phyloP scores from a whole-genome alignment of 1,284 basidiomycete genomes.

The Puccinia coronata region DNA sequence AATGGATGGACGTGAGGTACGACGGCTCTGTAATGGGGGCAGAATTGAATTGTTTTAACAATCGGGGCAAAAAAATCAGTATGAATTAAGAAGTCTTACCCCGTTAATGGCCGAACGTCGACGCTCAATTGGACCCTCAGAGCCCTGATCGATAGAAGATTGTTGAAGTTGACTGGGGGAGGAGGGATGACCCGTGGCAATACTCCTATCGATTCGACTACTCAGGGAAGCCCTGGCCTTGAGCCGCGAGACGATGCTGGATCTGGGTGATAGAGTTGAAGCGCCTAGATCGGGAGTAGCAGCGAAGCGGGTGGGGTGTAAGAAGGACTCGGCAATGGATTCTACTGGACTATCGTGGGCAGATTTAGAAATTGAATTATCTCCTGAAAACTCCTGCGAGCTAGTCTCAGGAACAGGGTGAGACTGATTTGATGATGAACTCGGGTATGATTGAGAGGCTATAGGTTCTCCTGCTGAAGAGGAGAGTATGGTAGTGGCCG shows the following conservation, averaged over 20 bases:
- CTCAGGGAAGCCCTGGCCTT: conserved; percentile 18
- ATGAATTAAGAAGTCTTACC: not conserved
- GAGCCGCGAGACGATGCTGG: conserved; percentile 26
- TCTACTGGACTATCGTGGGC: not conserved
- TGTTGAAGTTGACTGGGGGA: conserved; percentile 15
- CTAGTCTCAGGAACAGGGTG: conserved; percentile 9
- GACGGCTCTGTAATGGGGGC: not conserved
- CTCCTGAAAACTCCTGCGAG: not conserved
- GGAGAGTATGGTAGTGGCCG: not conserved
- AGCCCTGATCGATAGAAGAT: conserved; percentile 18
- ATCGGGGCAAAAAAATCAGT: not conserved
- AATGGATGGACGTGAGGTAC: conserved; percentile 12
- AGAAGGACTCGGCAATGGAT: not conserved
- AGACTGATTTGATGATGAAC: not conserved
- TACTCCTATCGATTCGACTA: conserved; percentile 27
- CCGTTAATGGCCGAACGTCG: conserved; percentile 11
- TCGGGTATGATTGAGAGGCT: not conserved
- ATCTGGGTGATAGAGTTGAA: not conserved
- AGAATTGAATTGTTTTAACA: not conserved
- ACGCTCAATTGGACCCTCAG: not conserved
- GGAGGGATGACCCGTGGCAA: not conserved
- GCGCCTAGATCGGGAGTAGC: not conserved
- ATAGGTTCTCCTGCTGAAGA: not conserved
- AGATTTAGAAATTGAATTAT: not conserved
- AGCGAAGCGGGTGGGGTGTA: not conserved